Base-by-base conservation (phyloP, 257 asterid genomes). In the Solanum chmielewskii region DNA sequence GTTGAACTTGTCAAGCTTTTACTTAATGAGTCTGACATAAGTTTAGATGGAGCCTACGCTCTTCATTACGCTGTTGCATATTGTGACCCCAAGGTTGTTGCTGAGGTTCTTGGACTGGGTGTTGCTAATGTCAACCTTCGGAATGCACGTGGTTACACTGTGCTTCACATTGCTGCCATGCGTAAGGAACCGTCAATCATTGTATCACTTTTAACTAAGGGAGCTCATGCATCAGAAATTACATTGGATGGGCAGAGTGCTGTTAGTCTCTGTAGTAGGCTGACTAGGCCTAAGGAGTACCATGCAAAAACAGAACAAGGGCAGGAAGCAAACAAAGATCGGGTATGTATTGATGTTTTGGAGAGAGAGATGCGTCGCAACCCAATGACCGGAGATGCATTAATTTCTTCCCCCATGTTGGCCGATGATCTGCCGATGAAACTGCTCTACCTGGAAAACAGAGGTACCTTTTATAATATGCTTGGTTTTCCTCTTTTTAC, bases 21-120 rank as follows among this genome's bases (percentile, higher is more conserved):
- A 18, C 90, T 95, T 18, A 85, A 90, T 1, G 98, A 93, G 92
- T 95, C 98, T 11, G 92, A 92, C 37, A 86, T 91, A 87, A 93
- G 94, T 60, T 86, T 95, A 86, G 95, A 95, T 44, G 97, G 91
- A 70, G 95, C 95, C 2, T 91, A 80, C 78, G 98, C 97, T 59
- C 94, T 95, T 29, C 98, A 95, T 88, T 94, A 95, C 75, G 94
- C 96, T 14, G 94, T 88, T 70, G 94, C 98, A 11, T 93, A 93
- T 88, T 93, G 98, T 86, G 94, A 95, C 81, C 93, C 97, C 37
- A 95, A 95, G 92, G 90, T 92, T 77, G 95, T 95, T 16, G 41
- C 94, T 2, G 97, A 93, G 89, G 90, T 93, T 85, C 97, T 95
- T 70, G 86, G 94, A 88, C 86, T 93, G 23, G 93, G 96, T 80